Conservation (phyloP, 1,284 basidiomycete genomes). For the Caloboletus firmus region DNA sequence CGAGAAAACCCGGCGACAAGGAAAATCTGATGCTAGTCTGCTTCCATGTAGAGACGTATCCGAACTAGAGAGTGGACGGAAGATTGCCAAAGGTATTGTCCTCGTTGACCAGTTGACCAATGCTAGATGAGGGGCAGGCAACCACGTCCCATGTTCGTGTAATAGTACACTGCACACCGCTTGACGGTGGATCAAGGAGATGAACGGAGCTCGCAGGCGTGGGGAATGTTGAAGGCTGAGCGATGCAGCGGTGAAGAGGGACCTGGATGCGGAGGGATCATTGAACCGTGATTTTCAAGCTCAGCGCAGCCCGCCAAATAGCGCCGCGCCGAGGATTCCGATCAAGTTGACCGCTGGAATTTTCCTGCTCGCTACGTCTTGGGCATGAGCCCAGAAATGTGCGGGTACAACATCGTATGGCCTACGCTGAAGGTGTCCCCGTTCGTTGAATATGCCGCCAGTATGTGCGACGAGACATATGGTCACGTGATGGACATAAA, state of each 20-base stretch:
- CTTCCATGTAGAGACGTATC: slow-evolving; percentile 11
- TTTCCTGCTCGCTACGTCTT: neutral
- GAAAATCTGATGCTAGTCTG: neutral
- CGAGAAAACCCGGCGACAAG: slow-evolving; percentile 3
- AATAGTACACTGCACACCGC: neutral
- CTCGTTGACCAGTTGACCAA: neutral
- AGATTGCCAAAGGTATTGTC: neutral
- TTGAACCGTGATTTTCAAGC: slow-evolving; percentile 24
- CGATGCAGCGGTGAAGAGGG: neutral
- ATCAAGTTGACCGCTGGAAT: slow-evolving; percentile 17
- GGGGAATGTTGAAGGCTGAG: neutral
- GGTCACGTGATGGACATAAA: slow-evolving; percentile 6
- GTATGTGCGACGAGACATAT: neutral
- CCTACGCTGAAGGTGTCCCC: neutral
- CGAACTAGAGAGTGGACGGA: neutral
- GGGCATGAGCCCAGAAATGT: neutral
- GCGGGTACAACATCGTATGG: neutral
- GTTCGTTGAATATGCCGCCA: neutral
- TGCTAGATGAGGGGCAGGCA: neutral
- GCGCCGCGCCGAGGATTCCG: slow-evolving; percentile 22
- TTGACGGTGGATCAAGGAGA: slow-evolving; percentile 11
- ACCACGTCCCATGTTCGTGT: slow-evolving; percentile 3
- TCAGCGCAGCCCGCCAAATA: slow-evolving; percentile 14
- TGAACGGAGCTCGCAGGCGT: neutral
- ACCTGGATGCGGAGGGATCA: slow-evolving; percentile 1